Evolutionary conservation across 768 basidiomycete species (phyloP), one percentile per base, ranked within the genome.

Genomic region (Tylopilus sp.): DNA sequence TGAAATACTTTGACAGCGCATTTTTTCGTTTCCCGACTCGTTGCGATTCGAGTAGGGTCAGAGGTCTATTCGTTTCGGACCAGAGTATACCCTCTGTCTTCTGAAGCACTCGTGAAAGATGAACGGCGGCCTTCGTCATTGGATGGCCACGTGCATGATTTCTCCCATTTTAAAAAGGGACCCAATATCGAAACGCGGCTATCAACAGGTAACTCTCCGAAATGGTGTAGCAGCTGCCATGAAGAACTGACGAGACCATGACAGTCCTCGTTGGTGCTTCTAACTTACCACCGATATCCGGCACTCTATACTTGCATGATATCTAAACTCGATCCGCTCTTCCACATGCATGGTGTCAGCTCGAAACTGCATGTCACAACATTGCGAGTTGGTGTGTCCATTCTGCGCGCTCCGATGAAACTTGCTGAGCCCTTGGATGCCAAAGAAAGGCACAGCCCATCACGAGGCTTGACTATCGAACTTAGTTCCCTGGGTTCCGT

Each of bases 291-390:
- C 52, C 80, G 88, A 69, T 92, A 86, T 64, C 89, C 92, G 0
- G 81, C 91, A 0, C 71, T 98, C 11, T 98, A 91, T 71, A 80
- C 85, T 17, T 67, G 81, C 0, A 66, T 95, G 22, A 70, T 80
- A 20, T 71, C 71, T 15, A 77, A 81, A 43, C 78, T 97, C 36
- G 93, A 90, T 0, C 89, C 91, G 0, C 68, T 88, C 23, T 89
- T 83, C 61, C 79, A 83, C 52, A 65, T 71, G 21, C 88, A 92
- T 55, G 91, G 89, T 5, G 76, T 80, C 5, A 78, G 77, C 73
- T 94, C 3, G 91, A 95, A 67, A 80, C 85, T 1, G 90, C 91
- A 3, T 93, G 90, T n/a, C n/a, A n/a, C n/a, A n/a, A n/a, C n/a
- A n/a, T n/a, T n/a, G n/a, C n/a, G n/a, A n/a, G n/a, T n/a, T 97